A percentile compares a stretch with the other conserved stretches of the same genome.
phyloP scores from a whole-genome alignment of 495 filamentous ascomycete species.

The Xylaria intraflava region DNA sequence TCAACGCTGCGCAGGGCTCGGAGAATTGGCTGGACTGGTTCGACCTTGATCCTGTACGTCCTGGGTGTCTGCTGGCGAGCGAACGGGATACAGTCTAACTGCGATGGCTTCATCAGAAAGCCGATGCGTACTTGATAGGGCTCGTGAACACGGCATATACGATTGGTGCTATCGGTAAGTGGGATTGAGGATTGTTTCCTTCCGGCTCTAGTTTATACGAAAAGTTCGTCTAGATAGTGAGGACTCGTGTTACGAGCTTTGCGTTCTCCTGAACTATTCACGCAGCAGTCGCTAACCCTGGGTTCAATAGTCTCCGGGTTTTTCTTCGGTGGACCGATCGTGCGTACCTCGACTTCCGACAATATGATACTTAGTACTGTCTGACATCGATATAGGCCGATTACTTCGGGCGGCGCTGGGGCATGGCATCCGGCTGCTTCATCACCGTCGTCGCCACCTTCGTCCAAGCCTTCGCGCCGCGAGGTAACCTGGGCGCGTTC shows the following conservation, averaged over 20 bases:
- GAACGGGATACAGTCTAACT: not conserved
- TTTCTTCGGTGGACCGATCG: constrained; percentile 50
- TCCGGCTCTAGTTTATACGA: too few species aligned
- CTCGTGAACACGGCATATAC: constrained; percentile 57
- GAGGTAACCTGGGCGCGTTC: constrained; percentile 51
- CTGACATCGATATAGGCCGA: constrained; percentile 36
- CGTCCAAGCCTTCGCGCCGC: constrained; percentile 54
- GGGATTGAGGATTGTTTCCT: not conserved
- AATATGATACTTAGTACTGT: not conserved
- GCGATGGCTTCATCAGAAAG: constrained; percentile 7
- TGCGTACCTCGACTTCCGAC: constrained; percentile 10
- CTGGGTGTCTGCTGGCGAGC: not conserved
- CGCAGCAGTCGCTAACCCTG: too few species aligned
- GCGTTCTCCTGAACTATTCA: too few species aligned
- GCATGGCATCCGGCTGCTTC: constrained; percentile 52
- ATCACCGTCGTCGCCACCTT: constrained; percentile 56
- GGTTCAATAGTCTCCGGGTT: constrained; percentile 43
- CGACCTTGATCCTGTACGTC: constrained; percentile 39
- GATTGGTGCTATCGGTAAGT: constrained; percentile 47
- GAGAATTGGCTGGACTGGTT: constrained; percentile 55
- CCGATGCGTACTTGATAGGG: constrained; percentile 43
- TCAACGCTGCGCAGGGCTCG: constrained; percentile 56
- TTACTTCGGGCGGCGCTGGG: constrained; percentile 50
- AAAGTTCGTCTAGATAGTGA: too few species aligned
- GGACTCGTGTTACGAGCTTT: too few species aligned